phyloP scores from a whole-genome alignment of 345 rosid species.

The Noccaea caerulescens region DNA sequence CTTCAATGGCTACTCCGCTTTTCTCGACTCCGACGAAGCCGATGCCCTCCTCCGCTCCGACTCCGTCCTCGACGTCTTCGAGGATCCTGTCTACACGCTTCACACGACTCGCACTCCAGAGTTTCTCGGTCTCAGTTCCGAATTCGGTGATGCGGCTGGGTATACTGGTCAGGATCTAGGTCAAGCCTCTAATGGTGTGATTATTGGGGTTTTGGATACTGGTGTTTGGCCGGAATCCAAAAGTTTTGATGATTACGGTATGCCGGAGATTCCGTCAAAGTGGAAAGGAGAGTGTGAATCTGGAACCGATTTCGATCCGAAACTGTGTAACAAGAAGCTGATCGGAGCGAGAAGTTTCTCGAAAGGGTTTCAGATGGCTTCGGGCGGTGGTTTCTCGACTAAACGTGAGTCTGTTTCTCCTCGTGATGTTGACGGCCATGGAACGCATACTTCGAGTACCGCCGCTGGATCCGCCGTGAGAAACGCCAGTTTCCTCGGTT shows the following conservation, averaged over 20 bases:
- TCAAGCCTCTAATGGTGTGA: constrained; percentile 54
- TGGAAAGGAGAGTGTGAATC: constrained; percentile 84
- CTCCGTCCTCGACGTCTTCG: constrained; percentile 67
- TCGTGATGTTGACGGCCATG: constrained; percentile 80
- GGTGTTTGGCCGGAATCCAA: constrained; percentile 92
- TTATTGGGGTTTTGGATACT: constrained; percentile 83
- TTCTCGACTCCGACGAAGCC: constrained; percentile 59
- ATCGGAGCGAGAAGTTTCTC: constrained; percentile 84
- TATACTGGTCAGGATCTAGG: constrained; percentile 42
- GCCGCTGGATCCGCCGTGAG: constrained; percentile 73
- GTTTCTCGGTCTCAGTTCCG: constrained; percentile 69
- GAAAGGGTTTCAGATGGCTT: constrained; percentile 68
- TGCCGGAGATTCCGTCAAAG: constrained; percentile 66
- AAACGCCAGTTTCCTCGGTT: constrained; percentile 80
- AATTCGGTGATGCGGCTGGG: constrained; percentile 47
- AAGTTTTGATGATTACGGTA: constrained; percentile 64
- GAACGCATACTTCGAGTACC: constrained; percentile 82
- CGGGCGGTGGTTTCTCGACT: constrained; percentile 49
- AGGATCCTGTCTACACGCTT: constrained; percentile 70
- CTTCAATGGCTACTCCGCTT: constrained; percentile 76
- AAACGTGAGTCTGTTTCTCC: constrained; percentile 69
- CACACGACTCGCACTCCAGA: constrained; percentile 85
- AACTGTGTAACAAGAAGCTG: constrained; percentile 73
- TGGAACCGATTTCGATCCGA: constrained; percentile 65
- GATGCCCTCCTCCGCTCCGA: constrained; percentile 54